Percentiles rank a stretch among this genome's conserved stretches.
Evolutionary conservation across 2,329 filamentous ascomycete species (phyloP).

Genomic region (Claviceps sp.): DNA sequence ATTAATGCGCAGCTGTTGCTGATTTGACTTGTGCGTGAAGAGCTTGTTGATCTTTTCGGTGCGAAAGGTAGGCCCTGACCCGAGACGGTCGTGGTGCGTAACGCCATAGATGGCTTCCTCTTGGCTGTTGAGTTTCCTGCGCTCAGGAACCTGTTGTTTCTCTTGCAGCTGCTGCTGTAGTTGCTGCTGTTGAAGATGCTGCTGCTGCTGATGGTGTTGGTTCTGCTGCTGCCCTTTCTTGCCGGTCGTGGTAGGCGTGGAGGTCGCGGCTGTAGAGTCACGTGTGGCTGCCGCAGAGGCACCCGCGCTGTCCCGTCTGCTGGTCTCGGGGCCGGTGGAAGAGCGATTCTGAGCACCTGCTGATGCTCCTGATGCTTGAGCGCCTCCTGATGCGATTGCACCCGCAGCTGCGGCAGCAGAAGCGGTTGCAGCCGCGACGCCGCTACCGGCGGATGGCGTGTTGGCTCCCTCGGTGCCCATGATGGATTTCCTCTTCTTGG

Average conservation of each 20-base stretch:
- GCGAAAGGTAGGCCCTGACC: conserved; percentile 79
- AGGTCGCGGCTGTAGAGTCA: conserved; percentile 20
- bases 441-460: conserved; percentile 15
- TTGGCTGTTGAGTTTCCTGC: conserved; percentile 58
- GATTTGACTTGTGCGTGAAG: conserved; percentile 61
- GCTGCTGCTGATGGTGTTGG: background rate
- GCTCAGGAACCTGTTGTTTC: conserved; percentile 31
- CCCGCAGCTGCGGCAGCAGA: background rate
- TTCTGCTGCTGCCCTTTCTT: conserved; percentile 33
- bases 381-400: conserved; percentile 16
- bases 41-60: conserved; percentile 71
- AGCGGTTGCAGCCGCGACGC: background rate
- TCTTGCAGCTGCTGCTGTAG: conserved; percentile 10
- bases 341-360: conserved; percentile 20
- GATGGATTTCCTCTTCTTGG: conserved; percentile 72
- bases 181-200: background rate
- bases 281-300: conserved; percentile 25
- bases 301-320: conserved; percentile 40
- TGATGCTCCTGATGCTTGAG: conserved; percentile 5
- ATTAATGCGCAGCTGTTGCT: conserved; percentile 63
- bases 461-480: conserved; percentile 45
- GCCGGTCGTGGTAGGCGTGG: conserved; percentile 24
- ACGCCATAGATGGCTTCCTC: conserved; percentile 77
- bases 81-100: conserved; percentile 69
- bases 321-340: conserved; percentile 19